phyloP scores from a whole-genome alignment of 2,329 filamentous ascomycete species.

The Colletotrichum eremochloae region DNA sequence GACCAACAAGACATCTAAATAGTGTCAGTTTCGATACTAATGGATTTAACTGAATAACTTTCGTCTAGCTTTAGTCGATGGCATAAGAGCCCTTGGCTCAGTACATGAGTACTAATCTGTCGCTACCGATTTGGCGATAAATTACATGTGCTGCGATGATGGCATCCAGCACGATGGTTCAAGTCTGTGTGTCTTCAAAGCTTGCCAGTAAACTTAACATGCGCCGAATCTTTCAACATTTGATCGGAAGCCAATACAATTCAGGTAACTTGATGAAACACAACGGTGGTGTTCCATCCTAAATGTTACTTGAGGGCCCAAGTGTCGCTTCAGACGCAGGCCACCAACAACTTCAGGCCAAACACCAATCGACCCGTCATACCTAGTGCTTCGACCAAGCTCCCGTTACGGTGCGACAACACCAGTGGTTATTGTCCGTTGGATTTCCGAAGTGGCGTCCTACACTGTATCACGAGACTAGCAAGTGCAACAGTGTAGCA shows the following conservation, averaged over 20 bases:
- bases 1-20: no score
- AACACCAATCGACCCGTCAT: not conserved
- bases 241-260: not conserved
- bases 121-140: not conserved
- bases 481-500: not conserved
- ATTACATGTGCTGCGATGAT: not conserved
- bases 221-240: not conserved
- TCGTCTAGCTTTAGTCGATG: no score
- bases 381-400: not conserved
- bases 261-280: no score
- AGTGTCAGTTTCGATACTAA: no score
- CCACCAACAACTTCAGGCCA: not conserved
- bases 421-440: not conserved
- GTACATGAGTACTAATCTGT: not conserved
- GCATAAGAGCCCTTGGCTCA: not conserved
- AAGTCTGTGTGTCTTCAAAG: no score
- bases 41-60: no score
- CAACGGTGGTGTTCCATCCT: not conserved
- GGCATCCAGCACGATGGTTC: not conserved
- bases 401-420: not conserved
- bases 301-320: not conserved
- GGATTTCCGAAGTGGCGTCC: fast-evolving
- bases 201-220: not conserved
- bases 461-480: not conserved
- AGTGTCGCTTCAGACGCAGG: no score